Evolutionary conservation across 129 eudicot genomes (phyloP), one percentile per base, ranked within the genome.

Genomic region (Flaveria trinervia): DNA sequence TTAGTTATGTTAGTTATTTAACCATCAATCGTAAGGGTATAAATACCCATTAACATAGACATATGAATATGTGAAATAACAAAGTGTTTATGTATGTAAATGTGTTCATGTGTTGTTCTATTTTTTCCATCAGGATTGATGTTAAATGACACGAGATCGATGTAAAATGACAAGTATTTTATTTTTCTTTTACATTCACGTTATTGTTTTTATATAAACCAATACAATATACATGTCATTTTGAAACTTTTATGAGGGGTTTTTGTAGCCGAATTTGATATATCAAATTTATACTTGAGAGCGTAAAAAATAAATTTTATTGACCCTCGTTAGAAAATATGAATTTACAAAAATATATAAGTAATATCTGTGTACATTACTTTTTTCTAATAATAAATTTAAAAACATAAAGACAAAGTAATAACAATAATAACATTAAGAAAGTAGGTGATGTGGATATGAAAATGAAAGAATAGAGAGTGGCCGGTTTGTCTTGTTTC

Each of bases 401-500:
- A 23, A 12, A 25, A 23, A 60, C 7, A 60, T 60, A 51, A 51
- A 48, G 69, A 39, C 69, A 74, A 59, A 59, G 12, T 14, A 46
- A 46, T 18, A 51, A 44, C 65, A 45, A 71, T 79, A n/a, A 45
- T 71, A 41, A 15, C 36, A 43, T 22, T 36, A 51, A 16, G 56
- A 79, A 71, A 71, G 66, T 72, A 72, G 51, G 50, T 33, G 49
- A 70, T 49, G 65, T n/a, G 30, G 78, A 79, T 71, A 64, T 50
- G 73, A 64, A 79, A 72, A 73, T 43, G 79, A 48, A 70, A 71
- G 44, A 69, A 57, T 18, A 60, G 83, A 72, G 14, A 28, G 65
- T 73, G 83, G 83, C 36, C 83, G 83, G 83, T 80, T 80, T 80
- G 83, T 80, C 83, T 65, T 80, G 61, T 80, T 73, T 66, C 79